Evolutionary conservation across 176 grass and related monocot genomes (phyloP), one percentile per base, ranked within the genome.

Genomic region (Rhynchospora tenuis): DNA sequence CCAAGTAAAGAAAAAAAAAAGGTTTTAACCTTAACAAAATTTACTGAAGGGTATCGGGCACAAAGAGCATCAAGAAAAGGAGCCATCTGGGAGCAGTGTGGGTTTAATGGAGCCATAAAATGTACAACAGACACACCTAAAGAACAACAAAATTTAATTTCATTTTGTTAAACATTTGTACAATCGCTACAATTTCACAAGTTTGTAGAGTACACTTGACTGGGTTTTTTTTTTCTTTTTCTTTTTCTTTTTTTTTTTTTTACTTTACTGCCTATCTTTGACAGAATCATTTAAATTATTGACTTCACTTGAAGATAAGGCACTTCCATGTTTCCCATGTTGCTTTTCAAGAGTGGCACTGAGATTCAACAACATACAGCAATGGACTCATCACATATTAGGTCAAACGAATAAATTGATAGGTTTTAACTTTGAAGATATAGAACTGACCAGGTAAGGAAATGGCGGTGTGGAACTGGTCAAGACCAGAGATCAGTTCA

Each of bases 11-110:
- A 12, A 22, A 7, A 77, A 13, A 56, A 74, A 22, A 24, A 50
- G n/a, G n/a, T 38, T 31, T 24, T 82, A 93, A 99, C 96, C 96
- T 95, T 95, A 51, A 99, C 87, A 85, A 99, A 99, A 90, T 89
- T 99, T 64, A 93, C 85, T 13, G 89, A 95, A 85, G 93, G 93
- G 83, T 93, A 95, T 87, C 93, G 90, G n/a, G 81, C 79, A 44
- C 96, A 95, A 26, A 99, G 77, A 24, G 91, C 74, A 57, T 92
- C 87, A 17, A 95, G 87, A 83, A 93, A 99, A 1, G 86, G 82
- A n/a, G 91, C 82, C 78, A 95, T 93, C 83, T 93, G 88, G 59
- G 86, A 75, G 76, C 96, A 95, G 57, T 95, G 86, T 72, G 92
- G 93, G 83, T 92, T 99, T 42, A 85, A 74, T 28, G 86, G 69